phyloP scores from a whole-genome alignment of 805 yeast genomes.

The Candida sakaeoensis region DNA sequence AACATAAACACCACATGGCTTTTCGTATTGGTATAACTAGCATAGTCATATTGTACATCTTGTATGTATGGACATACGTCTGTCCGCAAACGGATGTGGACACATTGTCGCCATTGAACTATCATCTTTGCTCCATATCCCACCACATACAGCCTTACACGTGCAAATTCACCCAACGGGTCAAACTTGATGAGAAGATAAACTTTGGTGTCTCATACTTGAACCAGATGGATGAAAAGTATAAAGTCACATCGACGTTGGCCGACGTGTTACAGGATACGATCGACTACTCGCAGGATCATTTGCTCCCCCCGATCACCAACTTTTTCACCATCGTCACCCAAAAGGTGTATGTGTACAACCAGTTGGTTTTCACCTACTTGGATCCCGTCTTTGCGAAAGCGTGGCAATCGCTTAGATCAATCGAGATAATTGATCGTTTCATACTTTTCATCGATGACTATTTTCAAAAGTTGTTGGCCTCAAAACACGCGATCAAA shows the following conservation, averaged over 20 bases:
- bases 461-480: slow-evolving; percentile 5
- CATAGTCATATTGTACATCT: slow-evolving; percentile 4
- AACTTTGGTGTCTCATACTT: background rate
- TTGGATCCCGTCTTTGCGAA: background rate
- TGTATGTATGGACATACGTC: slow-evolving; percentile 10
- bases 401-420: background rate
- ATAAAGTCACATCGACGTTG: background rate
- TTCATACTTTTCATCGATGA: slow-evolving; percentile 4
- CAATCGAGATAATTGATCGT: slow-evolving; percentile 5
- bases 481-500: slow-evolving; percentile 11
- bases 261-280: slow-evolving; percentile 1
- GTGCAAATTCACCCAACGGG: background rate
- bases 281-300: slow-evolving; percentile 3
- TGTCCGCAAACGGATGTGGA: slow-evolving; percentile 10
- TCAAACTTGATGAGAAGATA: slow-evolving; percentile 5
- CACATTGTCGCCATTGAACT: slow-evolving; percentile 9
- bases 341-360: background rate
- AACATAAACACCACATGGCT: slow-evolving; percentile 4
- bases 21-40: slow-evolving; percentile 2
- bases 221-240: background rate
- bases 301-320: background rate
- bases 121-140: slow-evolving; percentile 11
- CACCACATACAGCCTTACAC: slow-evolving; percentile 8
- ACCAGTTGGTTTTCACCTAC: background rate
- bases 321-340: background rate